A percentile compares a stretch with the other conserved stretches of the same genome.
These are phyloP conservation scores for Trichoderma asperellum DNA, from an alignment of 2,329 filamentous ascomycete species.

Conservation along the genomic window DNA sequence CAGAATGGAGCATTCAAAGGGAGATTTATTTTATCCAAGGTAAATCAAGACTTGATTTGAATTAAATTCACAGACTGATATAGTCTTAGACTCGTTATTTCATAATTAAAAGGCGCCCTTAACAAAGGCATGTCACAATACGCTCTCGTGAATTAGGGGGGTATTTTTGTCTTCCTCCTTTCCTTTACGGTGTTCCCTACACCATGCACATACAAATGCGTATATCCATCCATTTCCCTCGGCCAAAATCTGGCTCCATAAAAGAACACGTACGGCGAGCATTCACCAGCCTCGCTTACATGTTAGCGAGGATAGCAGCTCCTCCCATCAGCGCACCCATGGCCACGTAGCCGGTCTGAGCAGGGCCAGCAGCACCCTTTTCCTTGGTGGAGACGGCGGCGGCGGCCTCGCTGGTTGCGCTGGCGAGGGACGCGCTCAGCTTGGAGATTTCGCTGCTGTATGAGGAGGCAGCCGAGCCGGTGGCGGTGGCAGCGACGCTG, in stretches of 20 bases:
- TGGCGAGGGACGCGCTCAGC: slow-evolving; percentile 29
- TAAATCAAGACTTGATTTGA: slow-evolving; percentile 13
- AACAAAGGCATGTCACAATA: slow-evolving; percentile 1
- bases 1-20: not conserved
- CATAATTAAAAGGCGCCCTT: slow-evolving; percentile 8
- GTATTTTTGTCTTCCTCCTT: slow-evolving; percentile 11
- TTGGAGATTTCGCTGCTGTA: slow-evolving; percentile 35
- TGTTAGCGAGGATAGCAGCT: slow-evolving; percentile 50
- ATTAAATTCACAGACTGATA: slow-evolving; percentile 20
- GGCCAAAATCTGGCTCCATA: not conserved
- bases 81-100: slow-evolving; percentile 17
- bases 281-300: slow-evolving; percentile 39
- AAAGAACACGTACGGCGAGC: not conserved
- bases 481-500: slow-evolving; percentile 33
- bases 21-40: not conserved
- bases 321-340: slow-evolving; percentile 54
- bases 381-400: slow-evolving; percentile 30
- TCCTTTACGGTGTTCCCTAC: not conserved
- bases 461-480: slow-evolving; percentile 33
- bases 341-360: slow-evolving; percentile 49
- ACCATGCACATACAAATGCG: not conserved
- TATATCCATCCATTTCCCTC: not conserved
- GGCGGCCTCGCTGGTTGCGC: slow-evolving; percentile 31
- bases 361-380: slow-evolving; percentile 37
- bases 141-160: slow-evolving; percentile 5